Evolutionary conservation across 2,329 filamentous ascomycete genomes (phyloP).

Genomic region (Plenodomus biglobosus): DNA sequence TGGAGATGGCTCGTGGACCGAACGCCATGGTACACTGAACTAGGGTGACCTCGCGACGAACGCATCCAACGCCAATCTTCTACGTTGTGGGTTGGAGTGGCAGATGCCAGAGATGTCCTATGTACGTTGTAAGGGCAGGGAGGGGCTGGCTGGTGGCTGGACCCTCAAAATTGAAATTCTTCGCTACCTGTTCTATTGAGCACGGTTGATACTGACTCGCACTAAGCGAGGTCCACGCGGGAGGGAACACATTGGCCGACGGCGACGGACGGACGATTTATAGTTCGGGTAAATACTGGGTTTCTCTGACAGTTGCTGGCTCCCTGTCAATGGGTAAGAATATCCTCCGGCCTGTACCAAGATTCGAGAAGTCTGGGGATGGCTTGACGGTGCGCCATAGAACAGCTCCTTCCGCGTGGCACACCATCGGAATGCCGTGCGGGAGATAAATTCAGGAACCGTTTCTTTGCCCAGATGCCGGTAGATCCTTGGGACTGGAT

Average conservation of each 20-base stretch:
- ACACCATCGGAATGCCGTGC: neutral
- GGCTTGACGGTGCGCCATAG: neutral
- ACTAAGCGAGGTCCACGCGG: neutral
- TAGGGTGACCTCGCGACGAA: neutral
- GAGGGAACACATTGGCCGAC: no score
- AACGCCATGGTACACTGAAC: neutral
- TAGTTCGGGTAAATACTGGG: neutral
- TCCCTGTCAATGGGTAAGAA: neutral
- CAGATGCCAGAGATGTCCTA: neutral
- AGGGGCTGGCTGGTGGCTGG: no score
- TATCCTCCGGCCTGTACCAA: neutral
- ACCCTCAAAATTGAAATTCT: neutral
- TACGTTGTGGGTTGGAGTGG: neutral
- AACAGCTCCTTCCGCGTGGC: neutral
- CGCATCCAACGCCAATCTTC: neutral
- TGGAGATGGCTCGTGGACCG: no score
- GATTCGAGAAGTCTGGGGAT: neutral
- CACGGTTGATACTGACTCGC: neutral
- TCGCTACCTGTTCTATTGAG: no score
- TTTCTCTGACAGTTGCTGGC: neutral
- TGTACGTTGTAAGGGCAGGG: no score
- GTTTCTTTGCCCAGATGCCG: neutral
- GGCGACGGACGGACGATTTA: no score
- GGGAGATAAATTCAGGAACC: neutral
- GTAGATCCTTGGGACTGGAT: neutral